Evolutionary conservation across 768 basidiomycete genomes (phyloP).

Genomic region (Mycena polygramma): DNA sequence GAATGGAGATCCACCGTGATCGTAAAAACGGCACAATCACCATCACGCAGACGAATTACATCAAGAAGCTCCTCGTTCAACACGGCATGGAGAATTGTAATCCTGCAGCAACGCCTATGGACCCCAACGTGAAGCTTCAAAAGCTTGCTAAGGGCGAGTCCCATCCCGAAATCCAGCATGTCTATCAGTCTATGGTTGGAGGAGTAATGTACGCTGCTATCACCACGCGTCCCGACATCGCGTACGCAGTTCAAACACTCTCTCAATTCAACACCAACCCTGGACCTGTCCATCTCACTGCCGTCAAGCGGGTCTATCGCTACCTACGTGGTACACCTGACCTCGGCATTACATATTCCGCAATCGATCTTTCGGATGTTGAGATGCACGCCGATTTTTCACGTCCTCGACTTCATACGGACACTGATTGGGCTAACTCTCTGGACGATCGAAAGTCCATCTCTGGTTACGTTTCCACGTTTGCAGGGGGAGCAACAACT

Average conservation of each 20-base stretch:
- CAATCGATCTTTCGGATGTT: neutral
- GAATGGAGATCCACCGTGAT: too few relatives aligned
- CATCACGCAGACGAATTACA: too few relatives aligned
- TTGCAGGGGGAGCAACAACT: slow-evolving; percentile 46
- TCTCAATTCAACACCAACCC: slow-evolving; percentile 47
- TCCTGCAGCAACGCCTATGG: slow-evolving; percentile 37
- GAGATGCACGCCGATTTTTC: slow-evolving; percentile 2
- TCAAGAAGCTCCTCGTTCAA: slow-evolving; percentile 28
- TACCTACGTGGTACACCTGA: slow-evolving; percentile 47
- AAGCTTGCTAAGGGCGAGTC: slow-evolving; percentile 6
- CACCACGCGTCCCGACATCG: slow-evolving; percentile 51
- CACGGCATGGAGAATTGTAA: slow-evolving; percentile 31
- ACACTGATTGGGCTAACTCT: slow-evolving; percentile 46
- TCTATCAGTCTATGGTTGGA: slow-evolving; percentile 43
- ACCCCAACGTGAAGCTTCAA: slow-evolving; percentile 33
- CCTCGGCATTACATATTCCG: slow-evolving; percentile 30
- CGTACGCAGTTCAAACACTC: slow-evolving; percentile 43
- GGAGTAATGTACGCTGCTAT: slow-evolving; percentile 33
- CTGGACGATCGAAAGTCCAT: slow-evolving; percentile 42
- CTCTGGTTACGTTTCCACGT: slow-evolving; percentile 50
- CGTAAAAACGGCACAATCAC: too few relatives aligned
- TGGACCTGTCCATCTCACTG: slow-evolving; percentile 46
- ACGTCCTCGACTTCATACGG: slow-evolving; percentile 32
- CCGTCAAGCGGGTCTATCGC: slow-evolving; percentile 48
- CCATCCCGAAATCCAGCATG: slow-evolving; percentile 19